These are phyloP conservation scores for Haplosporangium gracile DNA, from an alignment of 192 early-diverging fungal genomes.

Conservation along the genomic window DNA sequence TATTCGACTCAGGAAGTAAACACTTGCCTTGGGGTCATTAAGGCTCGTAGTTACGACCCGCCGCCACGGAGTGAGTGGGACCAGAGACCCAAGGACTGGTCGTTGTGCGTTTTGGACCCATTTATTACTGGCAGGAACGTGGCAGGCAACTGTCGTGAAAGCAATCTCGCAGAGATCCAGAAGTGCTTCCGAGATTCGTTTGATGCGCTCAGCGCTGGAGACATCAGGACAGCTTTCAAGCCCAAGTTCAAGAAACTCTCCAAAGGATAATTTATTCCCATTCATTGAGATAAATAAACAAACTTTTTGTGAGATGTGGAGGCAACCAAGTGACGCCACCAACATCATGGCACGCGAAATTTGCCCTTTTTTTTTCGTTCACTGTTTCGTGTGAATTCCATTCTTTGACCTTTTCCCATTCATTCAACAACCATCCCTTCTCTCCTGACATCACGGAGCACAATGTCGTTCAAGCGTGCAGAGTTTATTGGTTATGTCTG, in stretches of 20 bases:
- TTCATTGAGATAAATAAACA: no score
- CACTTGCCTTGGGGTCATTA: background rate
- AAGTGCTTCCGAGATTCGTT: background rate
- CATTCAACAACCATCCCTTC: no score
- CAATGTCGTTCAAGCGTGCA: background rate
- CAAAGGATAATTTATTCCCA: no score
- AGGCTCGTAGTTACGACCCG: background rate
- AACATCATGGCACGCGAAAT: no score
- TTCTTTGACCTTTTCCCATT: no score
- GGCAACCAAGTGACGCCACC: no score
- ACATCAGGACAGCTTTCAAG: background rate
- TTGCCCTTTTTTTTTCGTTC: no score
- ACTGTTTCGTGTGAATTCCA: no score
- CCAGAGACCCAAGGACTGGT: background rate
- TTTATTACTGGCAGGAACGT: constrained; percentile 3
- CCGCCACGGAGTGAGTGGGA: background rate
- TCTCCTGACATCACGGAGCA: no score
- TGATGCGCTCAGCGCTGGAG: background rate
- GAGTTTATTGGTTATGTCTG: background rate
- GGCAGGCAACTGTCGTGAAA: background rate
- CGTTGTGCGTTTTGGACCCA: background rate
- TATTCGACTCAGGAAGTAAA: constrained; percentile 5
- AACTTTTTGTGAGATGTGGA: no score
- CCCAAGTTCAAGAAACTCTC: background rate
- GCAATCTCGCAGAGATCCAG: background rate